These are phyloP conservation scores for Pterothamnion heteromorphum DNA, from an alignment of 31 red algal species.

Conservation along the genomic window DNA sequence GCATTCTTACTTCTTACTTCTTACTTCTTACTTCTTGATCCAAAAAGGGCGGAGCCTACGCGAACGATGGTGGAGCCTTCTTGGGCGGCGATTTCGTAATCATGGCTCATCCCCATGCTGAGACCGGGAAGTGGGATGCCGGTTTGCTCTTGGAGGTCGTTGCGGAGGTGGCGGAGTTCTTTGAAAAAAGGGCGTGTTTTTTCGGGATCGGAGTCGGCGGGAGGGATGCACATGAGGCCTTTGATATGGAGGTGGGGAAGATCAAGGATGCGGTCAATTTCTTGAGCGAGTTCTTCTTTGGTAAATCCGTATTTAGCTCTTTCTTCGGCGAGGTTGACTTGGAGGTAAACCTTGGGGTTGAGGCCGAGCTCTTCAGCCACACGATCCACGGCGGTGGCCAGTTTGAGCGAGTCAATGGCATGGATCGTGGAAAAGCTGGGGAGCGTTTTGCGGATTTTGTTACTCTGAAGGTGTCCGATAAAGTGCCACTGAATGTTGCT, in stretches of 20 bases:
- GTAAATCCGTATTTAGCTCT: not conserved
- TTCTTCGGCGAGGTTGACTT: not conserved
- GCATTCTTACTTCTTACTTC: too few relatives aligned
- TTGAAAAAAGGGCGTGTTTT: not conserved
- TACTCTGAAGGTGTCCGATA: not conserved
- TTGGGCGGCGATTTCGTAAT: not conserved
- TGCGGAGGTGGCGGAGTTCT: not conserved
- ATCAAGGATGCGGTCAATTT: not conserved
- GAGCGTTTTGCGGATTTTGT: not conserved
- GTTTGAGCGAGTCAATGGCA: not conserved
- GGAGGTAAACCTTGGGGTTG: not conserved
- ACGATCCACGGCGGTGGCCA: not conserved
- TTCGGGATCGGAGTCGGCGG: not conserved
- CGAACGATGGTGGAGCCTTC: constrained; percentile 16
- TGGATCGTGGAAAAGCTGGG: not conserved
- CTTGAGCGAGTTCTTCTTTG: not conserved
- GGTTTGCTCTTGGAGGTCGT: not conserved
- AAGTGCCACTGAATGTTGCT: not conserved
- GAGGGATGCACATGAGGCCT: not conserved
- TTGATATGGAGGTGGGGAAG: not conserved
- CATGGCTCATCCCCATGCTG: not conserved
- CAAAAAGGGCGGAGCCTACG: not conserved
- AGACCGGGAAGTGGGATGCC: not conserved
- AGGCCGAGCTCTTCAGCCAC: not conserved
- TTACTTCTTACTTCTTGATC: too few relatives aligned